A percentile compares a stretch with the other conserved stretches of the same genome.
These are phyloP conservation scores for Pogostemon cablin DNA, from an alignment of 257 asterid species.

Conservation along the genomic window DNA sequence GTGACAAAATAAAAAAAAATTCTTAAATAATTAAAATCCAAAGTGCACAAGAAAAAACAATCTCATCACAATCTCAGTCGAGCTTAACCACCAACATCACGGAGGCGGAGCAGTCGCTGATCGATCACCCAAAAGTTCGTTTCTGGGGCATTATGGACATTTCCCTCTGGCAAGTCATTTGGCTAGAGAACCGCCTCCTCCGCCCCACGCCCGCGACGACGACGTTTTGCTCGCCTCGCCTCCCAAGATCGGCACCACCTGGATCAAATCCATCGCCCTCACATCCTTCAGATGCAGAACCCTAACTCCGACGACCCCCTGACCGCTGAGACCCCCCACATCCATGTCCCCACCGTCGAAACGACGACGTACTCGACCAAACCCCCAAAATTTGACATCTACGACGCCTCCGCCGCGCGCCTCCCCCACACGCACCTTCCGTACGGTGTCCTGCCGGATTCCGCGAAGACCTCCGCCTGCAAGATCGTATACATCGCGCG, in stretches of 20 bases:
- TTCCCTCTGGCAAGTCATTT: no score
- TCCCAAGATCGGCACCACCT: slow-evolving; percentile 25
- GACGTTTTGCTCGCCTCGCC: slow-evolving; percentile 24
- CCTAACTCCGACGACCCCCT: not conserved
- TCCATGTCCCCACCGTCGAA: slow-evolving; percentile 20
- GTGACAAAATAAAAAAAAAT: no score
- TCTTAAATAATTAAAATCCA: no score
- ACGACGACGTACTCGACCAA: not conserved
- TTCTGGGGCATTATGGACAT: no score
- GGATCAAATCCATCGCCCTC: slow-evolving; percentile 29
- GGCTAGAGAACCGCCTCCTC: no score
- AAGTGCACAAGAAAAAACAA: no score
- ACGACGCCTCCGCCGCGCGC: not conserved
- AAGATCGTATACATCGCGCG: slow-evolving; percentile 23
- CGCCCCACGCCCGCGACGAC: slow-evolving; percentile 16
- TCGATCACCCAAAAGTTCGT: no score
- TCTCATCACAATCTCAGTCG: no score
- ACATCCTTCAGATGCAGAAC: slow-evolving; percentile 12
- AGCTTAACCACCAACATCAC: no score
- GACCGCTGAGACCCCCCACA: not conserved
- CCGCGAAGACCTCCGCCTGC: slow-evolving; percentile 8
- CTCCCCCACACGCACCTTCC: slow-evolving; percentile 32
- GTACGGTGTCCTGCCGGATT: slow-evolving; percentile 10
- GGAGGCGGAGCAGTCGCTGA: no score
- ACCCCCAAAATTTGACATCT: not conserved